Evolutionary conservation across 768 basidiomycete genomes (phyloP), one percentile per base, ranked within the genome.

Genomic region (Boletellus sp.): DNA sequence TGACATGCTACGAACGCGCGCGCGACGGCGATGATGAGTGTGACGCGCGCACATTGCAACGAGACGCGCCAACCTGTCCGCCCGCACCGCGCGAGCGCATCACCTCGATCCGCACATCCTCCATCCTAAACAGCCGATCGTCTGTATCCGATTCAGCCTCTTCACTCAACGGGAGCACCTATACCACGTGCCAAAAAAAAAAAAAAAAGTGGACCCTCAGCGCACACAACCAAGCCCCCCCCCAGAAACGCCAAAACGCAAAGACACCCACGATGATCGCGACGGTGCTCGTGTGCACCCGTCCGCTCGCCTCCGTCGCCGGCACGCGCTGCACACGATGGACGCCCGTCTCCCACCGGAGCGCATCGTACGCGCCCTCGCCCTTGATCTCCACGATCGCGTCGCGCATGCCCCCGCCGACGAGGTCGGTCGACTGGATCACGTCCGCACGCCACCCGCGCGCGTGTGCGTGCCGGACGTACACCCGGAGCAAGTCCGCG

Each of bases 21-120:
- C 19, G 26, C 39, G 1, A n/a, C 11, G 6, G 28, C 28, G 9
- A 10, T 3, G 19, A 37, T 33, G 17, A 32, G 33, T 26, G 33
- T 41, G 32, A 46, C 17, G n/a, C 11, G 20, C 28, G 28, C 28
- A 13, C 20, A 19, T 37, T 6, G 19, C 17, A 20, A 32, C 23
- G 11, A 10, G 19, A 37, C 28, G 19, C 10, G 59, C 73, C 46
- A 53, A 91, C 91, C 77, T 96, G 94, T 15, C 96, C 95, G 39
- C 96, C 96, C 7, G 96, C 95, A 22, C 96, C 96, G n/a, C 92
- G 76, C 0, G 96, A 81, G 22, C 96, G 84, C 94, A 97, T 96
- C 41, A 96, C 92, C 65, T 98, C 95, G 4, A 93, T 64, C 57
- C 80, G 87, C 26, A 98, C 81, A 43, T 99, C 96, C 46, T 88